Evolutionary conservation across 2,329 filamentous ascomycete species (phyloP).

Genomic region (Biscogniauxia mediterranea): DNA sequence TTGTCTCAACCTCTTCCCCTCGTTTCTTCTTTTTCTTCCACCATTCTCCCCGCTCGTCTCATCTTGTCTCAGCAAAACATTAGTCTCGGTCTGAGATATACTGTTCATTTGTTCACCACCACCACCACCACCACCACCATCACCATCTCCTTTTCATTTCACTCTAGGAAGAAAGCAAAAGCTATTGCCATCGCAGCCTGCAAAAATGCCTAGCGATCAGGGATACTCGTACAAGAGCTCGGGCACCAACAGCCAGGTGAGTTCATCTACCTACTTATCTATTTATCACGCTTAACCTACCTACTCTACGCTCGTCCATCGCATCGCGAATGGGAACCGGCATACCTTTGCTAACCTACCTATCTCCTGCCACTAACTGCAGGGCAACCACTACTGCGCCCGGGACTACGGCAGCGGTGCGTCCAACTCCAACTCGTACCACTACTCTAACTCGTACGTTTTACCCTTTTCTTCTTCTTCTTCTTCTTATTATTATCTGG

Average conservation of each 20-base stretch:
- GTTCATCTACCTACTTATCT: conserved; percentile 5
- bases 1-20: too few species aligned
- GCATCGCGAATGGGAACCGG: background rate
- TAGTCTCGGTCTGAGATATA: too few species aligned
- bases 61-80: too few species aligned
- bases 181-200: background rate
- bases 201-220: conserved; percentile 29
- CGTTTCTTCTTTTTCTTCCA: too few species aligned
- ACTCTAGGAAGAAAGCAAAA: background rate
- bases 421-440: conserved; percentile 58
- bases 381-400: conserved; percentile 68
- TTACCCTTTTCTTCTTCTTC: background rate
- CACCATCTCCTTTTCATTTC: too few species aligned
- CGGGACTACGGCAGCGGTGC: conserved; percentile 60
- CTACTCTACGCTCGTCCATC: background rate
- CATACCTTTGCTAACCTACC: background rate
- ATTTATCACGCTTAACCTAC: background rate
- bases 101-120: too few species aligned
- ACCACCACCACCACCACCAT: too few species aligned
- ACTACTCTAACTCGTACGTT: conserved; percentile 63
- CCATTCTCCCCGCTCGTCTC: too few species aligned
- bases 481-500: background rate
- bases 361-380: background rate
- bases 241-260: conserved; percentile 64
- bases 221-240: conserved; percentile 45